Evolutionary conservation across 352 stramenopile species (phyloP), one percentile per base, ranked within the genome.

Genomic region (Phytophthora colocasiae): DNA sequence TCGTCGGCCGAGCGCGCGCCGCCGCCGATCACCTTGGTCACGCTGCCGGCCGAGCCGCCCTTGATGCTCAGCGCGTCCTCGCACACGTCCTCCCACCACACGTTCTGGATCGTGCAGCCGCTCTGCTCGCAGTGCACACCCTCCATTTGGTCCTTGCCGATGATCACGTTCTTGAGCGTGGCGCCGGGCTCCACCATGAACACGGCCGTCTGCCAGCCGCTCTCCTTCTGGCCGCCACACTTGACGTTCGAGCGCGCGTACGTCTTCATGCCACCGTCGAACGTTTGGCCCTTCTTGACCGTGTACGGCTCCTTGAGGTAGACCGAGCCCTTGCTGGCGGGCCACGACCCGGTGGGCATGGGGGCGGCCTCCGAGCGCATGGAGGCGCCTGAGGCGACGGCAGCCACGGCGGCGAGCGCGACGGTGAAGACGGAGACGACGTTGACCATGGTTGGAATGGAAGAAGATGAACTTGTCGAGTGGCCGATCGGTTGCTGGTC

Each of bases 221-320:
- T 72, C 61, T 75, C 69, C 26, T 45, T 66, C 51, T 73, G 58
- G 24, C 41, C 66, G 1, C 65, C 39, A 51, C 78, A 87, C 54
- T 48, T 66, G 41, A 81, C 58, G 61, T 83, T 57, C 40, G 69
- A 79, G 32, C 69, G 75, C 40, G 78, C 63, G 67, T 83, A 90
- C 44, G 75, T 90, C 67, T 84, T 74, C 66, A 79, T 80, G 29
- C 69, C 65, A 24, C 78, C 78, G 45, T 84, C 78, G 43, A 78
- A 84, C 32, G 52, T 54, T 12, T 56, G 41, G 22, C 67, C 76
- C n/a, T 66, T 68, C 27, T 73, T 69, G 36, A 82, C 70, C 47
- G 65, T 66, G 59, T 61, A 69, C 9, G 75, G 64, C 48, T 59
- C 68, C 15, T 34, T 38, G 24, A 59, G 59, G 47, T 57, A 56